Conservation (phyloP, 192 early-diverging fungal genomes). For the Coemansia sp. region DNA sequence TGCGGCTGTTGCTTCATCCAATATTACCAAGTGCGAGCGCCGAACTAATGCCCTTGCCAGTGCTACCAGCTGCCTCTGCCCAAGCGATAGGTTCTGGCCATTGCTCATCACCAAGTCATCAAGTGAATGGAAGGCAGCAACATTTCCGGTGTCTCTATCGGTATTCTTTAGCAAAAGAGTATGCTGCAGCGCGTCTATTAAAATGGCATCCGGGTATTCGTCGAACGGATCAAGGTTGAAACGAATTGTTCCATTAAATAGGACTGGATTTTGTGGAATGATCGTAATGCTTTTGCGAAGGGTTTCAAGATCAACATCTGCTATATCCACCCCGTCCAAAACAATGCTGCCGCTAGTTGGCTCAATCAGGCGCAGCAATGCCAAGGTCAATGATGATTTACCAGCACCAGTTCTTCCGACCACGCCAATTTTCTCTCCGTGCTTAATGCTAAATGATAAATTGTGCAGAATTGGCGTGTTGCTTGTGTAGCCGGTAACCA, state of each 20-base stretch:
- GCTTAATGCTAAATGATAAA: conserved; percentile 64
- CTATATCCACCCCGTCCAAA: conserved; percentile 78
- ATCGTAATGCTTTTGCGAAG: conserved; percentile 72
- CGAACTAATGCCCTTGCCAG: conserved; percentile 73
- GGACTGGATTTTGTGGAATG: conserved; percentile 83
- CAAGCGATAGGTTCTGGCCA: conserved; percentile 74
- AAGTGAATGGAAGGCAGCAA: conserved; percentile 11
- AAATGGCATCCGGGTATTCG: conserved; percentile 56
- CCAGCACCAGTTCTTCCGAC: conserved; percentile 84
- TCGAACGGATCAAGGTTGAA: conserved; percentile 86
- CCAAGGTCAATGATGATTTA: conserved; percentile 66
- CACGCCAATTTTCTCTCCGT: conserved; percentile 80
- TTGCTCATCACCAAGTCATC: conserved; percentile 54
- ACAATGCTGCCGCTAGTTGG: conserved; percentile 58
- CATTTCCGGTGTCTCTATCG: neutral
- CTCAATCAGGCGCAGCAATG: conserved; percentile 74
- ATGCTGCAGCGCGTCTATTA: conserved; percentile 22
- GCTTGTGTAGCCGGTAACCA: conserved; percentile 69
- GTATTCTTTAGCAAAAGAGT: conserved; percentile 18
- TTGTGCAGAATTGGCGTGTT: conserved; percentile 58
- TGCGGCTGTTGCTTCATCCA: conserved; percentile 86
- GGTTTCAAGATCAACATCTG: conserved; percentile 66
- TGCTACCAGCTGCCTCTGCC: conserved; percentile 72
- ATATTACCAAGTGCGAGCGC: conserved; percentile 63
- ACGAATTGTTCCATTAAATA: conserved; percentile 71